These are phyloP conservation scores for Jaapia argillacea DNA, from an alignment of 768 basidiomycete genomes.

Conservation along the genomic window DNA sequence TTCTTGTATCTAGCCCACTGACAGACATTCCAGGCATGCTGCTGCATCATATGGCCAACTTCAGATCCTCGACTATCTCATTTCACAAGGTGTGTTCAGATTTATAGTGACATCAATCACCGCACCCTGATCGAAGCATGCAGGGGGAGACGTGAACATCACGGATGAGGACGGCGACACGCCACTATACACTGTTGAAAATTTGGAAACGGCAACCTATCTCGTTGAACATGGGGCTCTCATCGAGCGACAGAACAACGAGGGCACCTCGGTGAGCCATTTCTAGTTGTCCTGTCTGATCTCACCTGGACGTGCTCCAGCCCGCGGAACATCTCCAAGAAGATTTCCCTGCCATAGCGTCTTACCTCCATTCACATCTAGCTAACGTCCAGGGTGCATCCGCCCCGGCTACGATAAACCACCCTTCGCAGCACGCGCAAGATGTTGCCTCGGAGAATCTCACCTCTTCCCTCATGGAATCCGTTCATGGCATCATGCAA, in stretches of 20 bases:
- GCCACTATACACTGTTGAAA: conserved; percentile 85
- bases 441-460: conserved; percentile 61
- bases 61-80: conserved; percentile 65
- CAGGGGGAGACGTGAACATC: conserved; percentile 83
- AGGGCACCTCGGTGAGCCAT: conserved; percentile 64
- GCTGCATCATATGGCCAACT: conserved; percentile 88
- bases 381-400: conserved; percentile 13
- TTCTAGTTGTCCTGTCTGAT: not conserved
- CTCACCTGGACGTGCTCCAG: conserved; percentile 23
- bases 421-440: conserved; percentile 58
- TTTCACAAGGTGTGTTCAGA: conserved; percentile 44
- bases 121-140: conserved; percentile 3
- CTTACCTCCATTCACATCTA: conserved; percentile 37
- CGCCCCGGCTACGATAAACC: conserved; percentile 13
- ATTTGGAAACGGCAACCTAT: conserved; percentile 64
- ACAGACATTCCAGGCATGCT: conserved; percentile 60
- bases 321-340: conserved; percentile 61
- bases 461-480: conserved; percentile 54
- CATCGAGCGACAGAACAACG: conserved; percentile 49
- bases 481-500: conserved; percentile 59
- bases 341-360: conserved; percentile 62
- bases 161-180: conserved; percentile 86
- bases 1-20: not conserved
- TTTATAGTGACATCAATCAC: not conserved
- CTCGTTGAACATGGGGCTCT: conserved; percentile 73